These are phyloP conservation scores for Starmerella apis DNA, from an alignment of 805 yeast genomes.

Conservation along the genomic window DNA sequence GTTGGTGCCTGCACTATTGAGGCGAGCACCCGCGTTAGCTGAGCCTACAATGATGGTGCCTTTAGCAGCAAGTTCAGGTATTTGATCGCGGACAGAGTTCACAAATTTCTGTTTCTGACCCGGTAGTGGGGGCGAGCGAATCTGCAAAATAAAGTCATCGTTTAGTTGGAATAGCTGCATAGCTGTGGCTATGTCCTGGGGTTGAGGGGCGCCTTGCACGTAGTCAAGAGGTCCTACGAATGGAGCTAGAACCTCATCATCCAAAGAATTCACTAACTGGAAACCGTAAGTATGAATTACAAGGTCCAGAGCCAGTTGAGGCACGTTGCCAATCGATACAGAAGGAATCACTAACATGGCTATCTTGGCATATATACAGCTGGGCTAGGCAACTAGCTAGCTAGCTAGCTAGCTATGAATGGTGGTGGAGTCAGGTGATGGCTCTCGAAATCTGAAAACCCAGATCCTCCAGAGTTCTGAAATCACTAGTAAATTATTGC, in stretches of 20 bases:
- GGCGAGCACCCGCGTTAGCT: constrained; percentile 48
- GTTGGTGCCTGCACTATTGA: background rate
- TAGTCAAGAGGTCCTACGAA: constrained; percentile 72
- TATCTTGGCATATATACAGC: background rate
- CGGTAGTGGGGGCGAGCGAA: constrained; percentile 75
- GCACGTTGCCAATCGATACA: constrained; percentile 79
- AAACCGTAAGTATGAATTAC: constrained; percentile 54
- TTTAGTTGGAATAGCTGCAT: constrained; percentile 42
- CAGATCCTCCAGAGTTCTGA: background rate
- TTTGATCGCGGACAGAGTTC: constrained; percentile 35
- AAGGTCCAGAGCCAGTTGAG: constrained; percentile 71
- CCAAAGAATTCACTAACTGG: constrained; percentile 44
- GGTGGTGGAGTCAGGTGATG: background rate
- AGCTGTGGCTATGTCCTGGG: constrained; percentile 43
- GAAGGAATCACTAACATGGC: constrained; percentile 50
- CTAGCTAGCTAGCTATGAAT: too few species aligned
- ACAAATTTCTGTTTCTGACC: constrained; percentile 45
- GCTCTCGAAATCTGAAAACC: background rate
- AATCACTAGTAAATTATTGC: background rate
- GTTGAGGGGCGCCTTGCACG: constrained; percentile 24
- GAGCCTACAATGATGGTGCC: constrained; percentile 56
- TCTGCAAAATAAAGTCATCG: constrained; percentile 45
- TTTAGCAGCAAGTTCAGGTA: constrained; percentile 29
- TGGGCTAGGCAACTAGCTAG: too few species aligned
- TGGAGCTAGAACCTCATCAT: constrained; percentile 59